A percentile compares a stretch with the other conserved stretches of the same genome.
Conservation (phyloP, 2,329 filamentous ascomycete genomes). For the Chaetomiaceae sp. region DNA sequence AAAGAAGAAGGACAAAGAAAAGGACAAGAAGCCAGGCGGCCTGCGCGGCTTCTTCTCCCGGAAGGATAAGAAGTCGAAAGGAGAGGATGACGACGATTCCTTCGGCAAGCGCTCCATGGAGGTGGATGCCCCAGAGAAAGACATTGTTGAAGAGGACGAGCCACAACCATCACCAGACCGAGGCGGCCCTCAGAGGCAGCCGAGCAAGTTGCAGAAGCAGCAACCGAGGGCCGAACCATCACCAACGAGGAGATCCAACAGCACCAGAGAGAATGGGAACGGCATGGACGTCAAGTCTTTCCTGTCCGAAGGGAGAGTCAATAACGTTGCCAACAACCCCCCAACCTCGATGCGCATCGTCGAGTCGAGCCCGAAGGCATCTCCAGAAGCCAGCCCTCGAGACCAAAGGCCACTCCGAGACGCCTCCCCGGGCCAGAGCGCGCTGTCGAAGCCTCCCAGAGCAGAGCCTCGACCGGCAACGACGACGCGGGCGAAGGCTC, state of each 20-base stretch:
- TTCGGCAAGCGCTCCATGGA: slow-evolving; percentile 58
- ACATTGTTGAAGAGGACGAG: slow-evolving; percentile 40
- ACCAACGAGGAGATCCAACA: slow-evolving; percentile 38
- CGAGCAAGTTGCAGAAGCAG: slow-evolving; percentile 68
- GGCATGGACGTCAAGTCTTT: slow-evolving; percentile 41
- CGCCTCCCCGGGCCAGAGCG: slow-evolving; percentile 39
- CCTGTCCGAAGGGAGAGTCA: slow-evolving; percentile 40
- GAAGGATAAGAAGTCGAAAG: slow-evolving; percentile 54
- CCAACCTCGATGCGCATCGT: slow-evolving; percentile 55
- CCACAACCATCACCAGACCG: slow-evolving; percentile 45
- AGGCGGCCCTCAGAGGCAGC: slow-evolving; percentile 46
- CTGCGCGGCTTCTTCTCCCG: slow-evolving; percentile 59
- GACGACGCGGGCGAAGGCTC: slow-evolving; percentile 54
- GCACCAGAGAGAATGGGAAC: slow-evolving; percentile 24
- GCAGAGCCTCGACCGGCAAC: slow-evolving; percentile 50
- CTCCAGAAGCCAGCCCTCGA: slow-evolving; percentile 22
- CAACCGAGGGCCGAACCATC: slow-evolving; percentile 48
- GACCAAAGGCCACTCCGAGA: slow-evolving; percentile 37
- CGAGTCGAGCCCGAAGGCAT: slow-evolving; percentile 34
- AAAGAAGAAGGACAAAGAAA: slow-evolving; percentile 69
- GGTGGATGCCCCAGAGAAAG: slow-evolving; percentile 40
- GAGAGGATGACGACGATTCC: slow-evolving; percentile 56
- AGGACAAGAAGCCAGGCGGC: slow-evolving; percentile 56
- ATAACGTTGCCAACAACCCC: slow-evolving; percentile 52
- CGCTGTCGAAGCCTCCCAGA: slow-evolving; percentile 35